Conservation (phyloP, 805 yeast species). For the Wickerhamiella hasegawae region DNA sequence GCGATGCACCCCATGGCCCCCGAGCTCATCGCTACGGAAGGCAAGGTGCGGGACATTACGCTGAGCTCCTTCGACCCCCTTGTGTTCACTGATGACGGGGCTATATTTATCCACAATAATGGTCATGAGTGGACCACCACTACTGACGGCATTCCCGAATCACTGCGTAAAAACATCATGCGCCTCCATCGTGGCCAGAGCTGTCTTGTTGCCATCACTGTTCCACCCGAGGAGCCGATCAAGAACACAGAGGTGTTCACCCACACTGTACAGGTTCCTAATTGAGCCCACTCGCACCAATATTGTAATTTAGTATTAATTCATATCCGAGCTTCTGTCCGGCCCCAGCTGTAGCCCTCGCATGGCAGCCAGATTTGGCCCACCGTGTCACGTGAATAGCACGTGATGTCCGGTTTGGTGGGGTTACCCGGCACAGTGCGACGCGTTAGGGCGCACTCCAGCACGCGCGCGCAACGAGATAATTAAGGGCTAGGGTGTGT, state of each 20-base stretch:
- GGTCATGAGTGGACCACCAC: neutral
- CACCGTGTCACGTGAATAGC: too few species aligned
- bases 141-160: neutral
- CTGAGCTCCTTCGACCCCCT: neutral
- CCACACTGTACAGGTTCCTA: neutral
- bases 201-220: neutral
- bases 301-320: too few species aligned
- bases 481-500: too few species aligned
- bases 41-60: neutral
- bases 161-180: neutral
- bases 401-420: too few species aligned
- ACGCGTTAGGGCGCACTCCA: too few species aligned
- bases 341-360: too few species aligned
- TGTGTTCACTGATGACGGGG: neutral
- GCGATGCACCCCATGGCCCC: neutral
- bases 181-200: neutral
- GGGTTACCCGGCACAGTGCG: too few species aligned
- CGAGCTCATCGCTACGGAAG: neutral
- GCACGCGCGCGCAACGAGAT: too few species aligned
- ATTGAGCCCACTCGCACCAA: neutral
- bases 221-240: neutral
- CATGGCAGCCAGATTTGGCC: too few species aligned
- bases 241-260: neutral
- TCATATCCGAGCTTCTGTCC: too few species aligned
- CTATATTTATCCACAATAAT: neutral